These are phyloP conservation scores for Candida sanyaensis DNA, from an alignment of 1,139 yeast genomes.

Conservation along the genomic window DNA sequence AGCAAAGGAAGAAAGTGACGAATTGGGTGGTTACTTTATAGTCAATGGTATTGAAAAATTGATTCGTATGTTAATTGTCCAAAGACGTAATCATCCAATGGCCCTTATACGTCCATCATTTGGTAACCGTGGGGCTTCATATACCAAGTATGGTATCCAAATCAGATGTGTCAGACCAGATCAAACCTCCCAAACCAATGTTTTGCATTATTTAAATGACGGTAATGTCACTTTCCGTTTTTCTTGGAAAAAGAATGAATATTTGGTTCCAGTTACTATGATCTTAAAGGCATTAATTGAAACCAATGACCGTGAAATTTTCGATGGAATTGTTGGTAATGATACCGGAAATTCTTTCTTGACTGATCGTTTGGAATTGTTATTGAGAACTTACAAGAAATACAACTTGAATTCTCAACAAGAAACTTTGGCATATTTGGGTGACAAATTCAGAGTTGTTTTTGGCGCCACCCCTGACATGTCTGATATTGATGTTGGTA, in stretches of 20 bases:
- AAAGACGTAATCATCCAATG: conserved; percentile 97
- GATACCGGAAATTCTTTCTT: conserved; percentile 87
- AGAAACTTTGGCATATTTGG: conserved; percentile 89
- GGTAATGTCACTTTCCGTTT: conserved; percentile 97
- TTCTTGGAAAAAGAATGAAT: conserved; percentile 96
- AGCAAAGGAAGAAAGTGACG: conserved; percentile 89
- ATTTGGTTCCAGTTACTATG: conserved; percentile 91
- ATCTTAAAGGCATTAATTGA: conserved; percentile 86
- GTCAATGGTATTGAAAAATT: conserved; percentile 97
- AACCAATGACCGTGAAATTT: conserved; percentile 91
- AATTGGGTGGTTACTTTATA: conserved; percentile 93
- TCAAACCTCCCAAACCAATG: conserved; percentile 96
- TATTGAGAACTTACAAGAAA: conserved; percentile 82
- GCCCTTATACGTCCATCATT: conserved; percentile 95
- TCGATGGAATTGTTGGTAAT: conserved; percentile 92
- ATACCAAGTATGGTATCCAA: conserved; percentile 90
- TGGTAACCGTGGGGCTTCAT: conserved; percentile 89
- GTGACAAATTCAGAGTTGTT: conserved; percentile 93
- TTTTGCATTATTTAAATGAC: conserved; percentile 89
- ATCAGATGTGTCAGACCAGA: conserved; percentile 94
- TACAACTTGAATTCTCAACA: conserved; percentile 78
- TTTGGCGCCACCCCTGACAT: conserved; percentile 88
- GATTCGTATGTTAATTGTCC: conserved; percentile 96
- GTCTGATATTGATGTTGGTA: conserved; percentile 89
- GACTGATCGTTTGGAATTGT: conserved; percentile 95